Evolutionary conservation across 306 rosid genomes (phyloP), one percentile per base, ranked within the genome.

Genomic region (Luffa acutangula): DNA sequence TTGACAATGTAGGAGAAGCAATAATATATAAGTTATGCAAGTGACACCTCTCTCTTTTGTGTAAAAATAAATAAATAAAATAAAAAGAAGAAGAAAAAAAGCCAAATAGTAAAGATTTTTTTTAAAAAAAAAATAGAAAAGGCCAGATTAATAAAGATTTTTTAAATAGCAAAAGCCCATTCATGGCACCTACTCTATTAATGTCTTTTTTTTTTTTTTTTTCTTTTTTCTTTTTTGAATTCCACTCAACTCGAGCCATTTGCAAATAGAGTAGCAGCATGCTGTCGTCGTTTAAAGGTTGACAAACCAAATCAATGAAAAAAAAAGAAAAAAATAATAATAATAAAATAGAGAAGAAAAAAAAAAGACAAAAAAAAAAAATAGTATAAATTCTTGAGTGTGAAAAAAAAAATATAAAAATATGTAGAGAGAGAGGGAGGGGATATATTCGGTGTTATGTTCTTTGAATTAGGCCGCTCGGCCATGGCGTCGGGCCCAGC

Each of bases 361-460:
- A 0, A 1, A 17, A 18, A 53, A 52, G 1, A 2, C 8, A 58
- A 21, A 60, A 62, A 12, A 15, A 34, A 1, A 34, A 36, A 63
- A 65, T 7, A 9, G 56, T 42, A 43, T 25, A 45, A 70, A 70
- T 70, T 20, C 56, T 21, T 70, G 5, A 21, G n/a, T 70, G 36
- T 45, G 56, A 9, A 41, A 15, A 20, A 2, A n/a, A 7, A 21
- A 0, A 31, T 6, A 15, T 5, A 36, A 4, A 14, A 0, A 59
- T 3, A 34, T 14, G 14, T 36, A 64, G 3, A 64, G 2, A 7
- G 4, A 34, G 9, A 69, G 10, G 25, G 41, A 71, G 2, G 4
- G 77, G 57, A 72, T 25, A 72, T 72, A 72, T 72, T 72, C 25
- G 9, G n/a, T 46, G 77, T 2, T 72, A 46, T 72, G 77, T 72